Base-by-base conservation (phyloP, 1,284 basidiomycete genomes). In the Bjerkandera adusta region DNA sequence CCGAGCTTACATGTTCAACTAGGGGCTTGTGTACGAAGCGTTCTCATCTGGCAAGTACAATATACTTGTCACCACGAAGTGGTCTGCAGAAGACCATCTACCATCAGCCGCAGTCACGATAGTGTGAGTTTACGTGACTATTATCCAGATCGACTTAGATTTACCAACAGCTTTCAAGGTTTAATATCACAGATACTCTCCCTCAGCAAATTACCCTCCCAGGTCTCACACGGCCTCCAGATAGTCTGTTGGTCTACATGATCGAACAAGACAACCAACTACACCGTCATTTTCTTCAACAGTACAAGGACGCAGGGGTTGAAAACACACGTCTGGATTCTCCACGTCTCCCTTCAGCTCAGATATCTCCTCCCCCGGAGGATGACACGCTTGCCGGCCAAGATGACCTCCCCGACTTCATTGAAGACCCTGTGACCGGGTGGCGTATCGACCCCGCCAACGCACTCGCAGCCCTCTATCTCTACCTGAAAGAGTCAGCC, bases 231-330 rank as follows among this genome's bases (percentile, higher is more conserved):
- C 69, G 68, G 32, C 72, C 70, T 13, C 63, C 65, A 27, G 66
- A 72, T 47, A 73, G 77, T 47, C 75, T 79, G 55, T 54, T 87
- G 32, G 62, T 89, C 11, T 75, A 85, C 56, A 76, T 90, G 75
- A 69, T 76, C 21, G 79, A 87, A 56, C 69, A 70, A 50, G 73
- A 69, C 3, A 81, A 79, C 50, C 73, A 77, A 47, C 56, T 62
- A 12, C 81, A 86, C 53, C 73, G 75, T 20, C 74, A 71, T 21
- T 70, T 75, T 35, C 49, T 86, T 3, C 13, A 39, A 13, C 26
- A n/a, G 20, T 43, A 34, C 20, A 26, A 21, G 20, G 22, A n/a
- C 29, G 5, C 39, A 8, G 7, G 12, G 20, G 11, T n/a, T n/a
- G n/a, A n/a, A n/a, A n/a, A n/a, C n/a, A n/a, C n/a, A n/a, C n/a